Conservation (phyloP, 306 rosid genomes). For the Glycine soja region DNA sequence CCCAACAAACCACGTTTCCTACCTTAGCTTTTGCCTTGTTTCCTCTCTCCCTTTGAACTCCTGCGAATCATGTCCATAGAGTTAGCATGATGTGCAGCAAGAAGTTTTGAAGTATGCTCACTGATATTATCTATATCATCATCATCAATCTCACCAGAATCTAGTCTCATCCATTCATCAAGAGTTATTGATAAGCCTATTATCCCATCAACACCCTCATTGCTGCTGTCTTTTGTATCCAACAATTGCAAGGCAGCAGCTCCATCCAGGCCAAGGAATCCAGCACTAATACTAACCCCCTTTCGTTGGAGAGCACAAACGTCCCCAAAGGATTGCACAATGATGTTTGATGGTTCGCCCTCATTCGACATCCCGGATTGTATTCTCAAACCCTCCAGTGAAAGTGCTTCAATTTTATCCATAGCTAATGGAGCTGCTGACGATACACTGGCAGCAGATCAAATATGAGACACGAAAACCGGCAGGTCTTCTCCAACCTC, state of each 20-base stretch:
- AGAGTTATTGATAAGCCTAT: constrained; percentile 85
- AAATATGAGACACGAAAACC: no score
- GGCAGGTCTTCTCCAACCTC: no score
- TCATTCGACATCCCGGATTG: constrained; percentile 85
- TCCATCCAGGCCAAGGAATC: constrained; percentile 69
- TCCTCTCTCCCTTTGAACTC: no score
- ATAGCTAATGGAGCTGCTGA: constrained; percentile 89
- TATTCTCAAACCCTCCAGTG: constrained; percentile 90
- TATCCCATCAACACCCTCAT: constrained; percentile 64
- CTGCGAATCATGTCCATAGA: constrained; percentile 60
- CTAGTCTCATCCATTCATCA: constrained; percentile 91
- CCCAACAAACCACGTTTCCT: constrained; percentile 82
- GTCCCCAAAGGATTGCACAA: constrained; percentile 47
- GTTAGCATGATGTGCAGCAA: constrained; percentile 92
- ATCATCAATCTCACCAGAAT: constrained; percentile 75
- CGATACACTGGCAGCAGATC: no score
- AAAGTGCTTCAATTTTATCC: constrained; percentile 93
- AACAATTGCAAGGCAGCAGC: constrained; percentile 82
- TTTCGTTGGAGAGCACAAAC: no score
- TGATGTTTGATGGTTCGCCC: constrained; percentile 82
- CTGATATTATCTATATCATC: constrained; percentile 69
- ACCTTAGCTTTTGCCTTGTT: constrained; percentile 55
- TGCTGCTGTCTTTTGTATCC: constrained; percentile 61
- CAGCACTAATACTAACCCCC: no score
- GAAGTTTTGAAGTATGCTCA: constrained; percentile 80